These are phyloP conservation scores for Hemileccinum rubropunctum DNA, from an alignment of 768 basidiomycete genomes.

Conservation along the genomic window DNA sequence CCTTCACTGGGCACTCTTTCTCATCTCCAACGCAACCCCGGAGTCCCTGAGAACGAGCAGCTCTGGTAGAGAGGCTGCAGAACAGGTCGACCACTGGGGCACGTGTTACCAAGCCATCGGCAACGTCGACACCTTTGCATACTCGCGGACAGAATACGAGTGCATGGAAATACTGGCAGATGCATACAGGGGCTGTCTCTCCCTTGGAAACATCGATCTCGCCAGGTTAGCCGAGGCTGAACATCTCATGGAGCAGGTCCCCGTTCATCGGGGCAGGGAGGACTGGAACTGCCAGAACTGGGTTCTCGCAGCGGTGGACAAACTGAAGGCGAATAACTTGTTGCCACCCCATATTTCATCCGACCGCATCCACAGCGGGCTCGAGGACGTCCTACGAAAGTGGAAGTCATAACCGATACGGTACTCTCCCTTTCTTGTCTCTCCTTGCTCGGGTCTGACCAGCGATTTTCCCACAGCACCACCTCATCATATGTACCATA, in stretches of 20 bases:
- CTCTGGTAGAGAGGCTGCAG: slow-evolving; percentile 20
- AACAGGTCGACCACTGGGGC: slow-evolving; percentile 29
- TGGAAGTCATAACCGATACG: slow-evolving; percentile 18
- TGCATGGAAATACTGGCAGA: slow-evolving; percentile 31
- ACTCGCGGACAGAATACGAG: slow-evolving; percentile 25
- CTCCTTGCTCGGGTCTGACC: slow-evolving; percentile 5
- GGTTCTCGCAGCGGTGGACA: slow-evolving; percentile 25
- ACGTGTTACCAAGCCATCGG: slow-evolving; percentile 30
- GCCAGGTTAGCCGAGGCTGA: slow-evolving; percentile 12
- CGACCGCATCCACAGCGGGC: slow-evolving; percentile 17
- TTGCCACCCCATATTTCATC: slow-evolving; percentile 19
- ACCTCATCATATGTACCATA: not conserved
- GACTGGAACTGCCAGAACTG: slow-evolving; percentile 34
- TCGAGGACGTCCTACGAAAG: slow-evolving; percentile 23
- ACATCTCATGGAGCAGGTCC: slow-evolving; percentile 22
- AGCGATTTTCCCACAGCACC: not conserved
- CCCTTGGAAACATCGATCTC: slow-evolving; percentile 20
- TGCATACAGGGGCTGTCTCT: slow-evolving; percentile 30
- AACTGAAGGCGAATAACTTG: slow-evolving; percentile 16
- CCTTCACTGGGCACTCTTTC: slow-evolving; percentile 32
- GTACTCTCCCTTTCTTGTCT: not conserved
- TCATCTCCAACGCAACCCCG: slow-evolving; percentile 22
- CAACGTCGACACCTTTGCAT: slow-evolving; percentile 28
- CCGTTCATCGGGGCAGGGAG: slow-evolving; percentile 23
- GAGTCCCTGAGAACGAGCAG: slow-evolving; percentile 21